Evolutionary conservation across 208 protist genomes (phyloP).

Genomic region (Sergeia podlipaevii): DNA sequence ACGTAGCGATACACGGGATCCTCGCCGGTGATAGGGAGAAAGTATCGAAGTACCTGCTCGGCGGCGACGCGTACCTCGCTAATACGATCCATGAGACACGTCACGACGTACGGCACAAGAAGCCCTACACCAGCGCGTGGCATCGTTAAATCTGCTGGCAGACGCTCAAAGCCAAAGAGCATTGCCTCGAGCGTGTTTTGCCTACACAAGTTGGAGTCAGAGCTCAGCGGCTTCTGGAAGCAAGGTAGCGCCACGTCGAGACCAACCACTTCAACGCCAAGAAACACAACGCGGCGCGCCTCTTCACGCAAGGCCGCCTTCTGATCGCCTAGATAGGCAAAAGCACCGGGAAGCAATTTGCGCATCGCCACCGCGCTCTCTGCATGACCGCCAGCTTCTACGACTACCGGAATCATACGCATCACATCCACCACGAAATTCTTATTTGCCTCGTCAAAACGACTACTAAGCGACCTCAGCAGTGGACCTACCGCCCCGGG

Average conservation of each 20-base stretch:
- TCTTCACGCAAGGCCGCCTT: constrained; percentile 78
- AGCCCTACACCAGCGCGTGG: constrained; percentile 34
- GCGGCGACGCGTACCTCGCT: constrained; percentile 72
- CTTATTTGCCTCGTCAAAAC: constrained; percentile 83
- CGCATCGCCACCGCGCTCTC: constrained; percentile 44
- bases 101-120: constrained; percentile 57
- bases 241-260: constrained; percentile 57
- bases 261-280: constrained; percentile 55
- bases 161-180: constrained; percentile 52
- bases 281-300: constrained; percentile 47
- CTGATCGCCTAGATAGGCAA: constrained; percentile 78
- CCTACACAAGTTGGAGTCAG: constrained; percentile 71
- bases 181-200: constrained; percentile 76
- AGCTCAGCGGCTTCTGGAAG: constrained; percentile 65
- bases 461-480: constrained; percentile 53
- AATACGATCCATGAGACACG: constrained; percentile 77
- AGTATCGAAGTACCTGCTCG: constrained; percentile 66
- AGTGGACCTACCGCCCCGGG: constrained; percentile 27
- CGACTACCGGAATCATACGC: constrained; percentile 52
- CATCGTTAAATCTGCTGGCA: constrained; percentile 31
- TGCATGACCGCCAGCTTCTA: constrained; percentile 34
- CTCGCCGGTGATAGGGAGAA: constrained; percentile 59
- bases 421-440: constrained; percentile 88
- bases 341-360: constrained; percentile 49
- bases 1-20: constrained; percentile 50